phyloP scores from a whole-genome alignment of 106 monocot species.

The Hemerocallis citrina region DNA sequence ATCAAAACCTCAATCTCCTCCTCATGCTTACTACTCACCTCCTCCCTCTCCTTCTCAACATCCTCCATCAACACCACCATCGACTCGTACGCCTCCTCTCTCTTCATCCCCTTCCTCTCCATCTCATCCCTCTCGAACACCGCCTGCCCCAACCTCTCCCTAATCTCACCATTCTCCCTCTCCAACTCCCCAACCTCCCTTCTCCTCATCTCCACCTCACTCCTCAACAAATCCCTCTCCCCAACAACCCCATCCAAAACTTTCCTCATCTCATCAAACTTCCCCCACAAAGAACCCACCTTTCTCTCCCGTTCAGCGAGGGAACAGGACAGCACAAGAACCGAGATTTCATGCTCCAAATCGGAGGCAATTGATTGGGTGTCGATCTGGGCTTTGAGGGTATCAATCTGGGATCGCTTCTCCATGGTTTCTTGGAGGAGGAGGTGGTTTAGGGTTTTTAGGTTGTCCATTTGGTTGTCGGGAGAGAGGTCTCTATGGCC shows the following conservation, averaged over 20 bases:
- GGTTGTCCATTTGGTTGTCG: constrained; percentile 7
- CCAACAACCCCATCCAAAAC: not conserved
- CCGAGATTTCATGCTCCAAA: constrained; percentile 21
- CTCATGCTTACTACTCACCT: not conserved
- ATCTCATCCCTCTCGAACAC: constrained; percentile 4
- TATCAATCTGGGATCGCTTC: constrained; percentile 15
- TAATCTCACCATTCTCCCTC: not conserved
- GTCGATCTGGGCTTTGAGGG: constrained; percentile 18
- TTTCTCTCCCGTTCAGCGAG: constrained; percentile 5
- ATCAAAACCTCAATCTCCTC: not conserved
- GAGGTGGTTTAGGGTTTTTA: constrained; percentile 30
- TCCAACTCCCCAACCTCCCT: constrained; percentile 1
- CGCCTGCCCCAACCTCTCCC: not conserved
- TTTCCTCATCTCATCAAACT: not conserved
- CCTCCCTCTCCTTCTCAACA: not conserved
- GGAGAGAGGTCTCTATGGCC: not conserved
- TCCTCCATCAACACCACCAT: constrained; percentile 9
- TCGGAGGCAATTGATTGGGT: not conserved
- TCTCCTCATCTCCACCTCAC: not conserved
- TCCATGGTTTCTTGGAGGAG: constrained; percentile 29
- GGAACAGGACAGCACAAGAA: constrained; percentile 15
- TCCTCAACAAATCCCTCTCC: constrained; percentile 1
- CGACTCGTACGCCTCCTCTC: not conserved
- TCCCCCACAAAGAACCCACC: not conserved
- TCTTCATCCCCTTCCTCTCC: constrained; percentile 5